phyloP scores from a whole-genome alignment of 106 monocot genomes.

The Amphibolis antarctica region DNA sequence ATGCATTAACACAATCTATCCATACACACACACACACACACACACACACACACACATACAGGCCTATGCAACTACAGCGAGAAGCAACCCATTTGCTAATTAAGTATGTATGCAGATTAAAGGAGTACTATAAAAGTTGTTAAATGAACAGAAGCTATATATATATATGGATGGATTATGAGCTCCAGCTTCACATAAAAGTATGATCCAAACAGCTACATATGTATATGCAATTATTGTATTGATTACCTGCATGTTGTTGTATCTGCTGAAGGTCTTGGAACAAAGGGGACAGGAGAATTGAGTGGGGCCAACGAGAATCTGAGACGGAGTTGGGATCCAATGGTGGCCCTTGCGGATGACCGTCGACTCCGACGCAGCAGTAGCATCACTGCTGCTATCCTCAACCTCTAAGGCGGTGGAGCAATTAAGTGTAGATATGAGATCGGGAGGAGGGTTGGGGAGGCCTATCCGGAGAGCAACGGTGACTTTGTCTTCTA shows the following conservation, averaged over 20 bases:
- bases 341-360: slow-evolving; percentile 66
- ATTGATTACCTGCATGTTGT: slow-evolving; percentile 78
- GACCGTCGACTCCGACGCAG: slow-evolving; percentile 26
- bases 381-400: not conserved
- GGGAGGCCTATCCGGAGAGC: slow-evolving; percentile 7
- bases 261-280: slow-evolving; percentile 83
- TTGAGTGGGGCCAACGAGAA: slow-evolving; percentile 71
- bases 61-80: no score
- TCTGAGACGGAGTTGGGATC: slow-evolving; percentile 75
- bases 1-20: no score
- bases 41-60: no score
- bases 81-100: no score
- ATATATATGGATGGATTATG: no score
- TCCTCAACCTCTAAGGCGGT: not conserved
- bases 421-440: slow-evolving; percentile 2
- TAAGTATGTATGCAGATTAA: no score
- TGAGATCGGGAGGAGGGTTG: not conserved
- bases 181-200: no score
- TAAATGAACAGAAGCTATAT: no score
- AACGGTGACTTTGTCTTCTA: not conserved
- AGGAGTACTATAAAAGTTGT: no score
- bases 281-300: slow-evolving; percentile 73
- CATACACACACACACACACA: no score
- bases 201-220: no score
- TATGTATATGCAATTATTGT: no score